A percentile compares a stretch with the other conserved stretches of the same genome.
phyloP scores from a whole-genome alignment of 1,284 basidiomycete species.

The Malassezia vespertilionis region DNA sequence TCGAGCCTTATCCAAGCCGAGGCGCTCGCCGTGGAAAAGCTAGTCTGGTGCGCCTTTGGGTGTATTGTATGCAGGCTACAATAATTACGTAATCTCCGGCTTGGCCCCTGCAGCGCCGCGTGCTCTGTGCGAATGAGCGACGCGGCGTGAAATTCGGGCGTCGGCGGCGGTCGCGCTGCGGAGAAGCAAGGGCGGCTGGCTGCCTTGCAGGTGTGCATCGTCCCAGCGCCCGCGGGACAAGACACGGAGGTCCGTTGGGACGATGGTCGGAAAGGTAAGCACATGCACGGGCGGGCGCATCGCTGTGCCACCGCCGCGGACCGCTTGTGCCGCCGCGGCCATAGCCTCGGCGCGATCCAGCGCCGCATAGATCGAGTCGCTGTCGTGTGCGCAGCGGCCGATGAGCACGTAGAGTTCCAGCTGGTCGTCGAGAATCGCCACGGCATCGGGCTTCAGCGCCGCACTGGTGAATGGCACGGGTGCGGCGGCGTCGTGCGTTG shows the following conservation, averaged over 20 bases:
- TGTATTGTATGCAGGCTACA: no score
- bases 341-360: conserved; percentile 24
- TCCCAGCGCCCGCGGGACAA: conserved; percentile 26
- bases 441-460: conserved; percentile 15
- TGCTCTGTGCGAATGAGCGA: no score
- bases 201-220: neutral
- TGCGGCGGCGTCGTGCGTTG: neutral
- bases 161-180: no score
- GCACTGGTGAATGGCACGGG: conserved; percentile 10
- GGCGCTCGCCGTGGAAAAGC: no score
- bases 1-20: no score
- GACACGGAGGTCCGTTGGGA: conserved; percentile 25
- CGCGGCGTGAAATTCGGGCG: no score
- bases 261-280: conserved; percentile 25
- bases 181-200: conserved; percentile 3
- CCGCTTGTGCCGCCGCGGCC: conserved; percentile 12
- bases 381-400: conserved; percentile 27
- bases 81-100: no score
- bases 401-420: conserved; percentile 33
- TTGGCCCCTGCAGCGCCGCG: no score
- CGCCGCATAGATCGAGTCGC: conserved; percentile 17
- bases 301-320: neutral
- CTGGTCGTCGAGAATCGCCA: conserved; percentile 26
- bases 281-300: conserved; percentile 29
- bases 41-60: no score